Evolutionary conservation across 371 early-diverging fungal genomes (phyloP), one percentile per base, ranked within the genome.

Genomic region (Basidiobolus heterosporus): DNA sequence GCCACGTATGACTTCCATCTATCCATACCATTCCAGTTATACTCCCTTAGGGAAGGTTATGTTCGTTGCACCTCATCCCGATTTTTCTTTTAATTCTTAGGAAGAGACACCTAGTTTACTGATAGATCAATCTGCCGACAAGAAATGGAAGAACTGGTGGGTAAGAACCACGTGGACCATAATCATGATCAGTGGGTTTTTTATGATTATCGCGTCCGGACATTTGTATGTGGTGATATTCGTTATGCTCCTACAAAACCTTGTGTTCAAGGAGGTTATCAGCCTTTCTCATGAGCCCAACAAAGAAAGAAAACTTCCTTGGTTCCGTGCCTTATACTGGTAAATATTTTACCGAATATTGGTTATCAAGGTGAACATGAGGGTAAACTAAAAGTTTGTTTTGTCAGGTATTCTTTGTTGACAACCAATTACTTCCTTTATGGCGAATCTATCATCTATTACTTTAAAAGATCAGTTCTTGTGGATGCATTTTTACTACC

Each of bases 311-410:
- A 83, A 80, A 50, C 60, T 94, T 46, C 88, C 91, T 9, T 94
- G 89, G 92, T 80, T 87, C 58, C 74, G 92, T 38, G 76, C 88
- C 13, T 70, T 92, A 74, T 88, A 92, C 58, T 91, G 90, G 88
- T 86, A 82, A 47, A 54, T 36, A 9, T 43, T 18, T 9, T 3
- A 3, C n/a, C n/a, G n/a, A n/a, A n/a, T n/a, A n/a, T n/a, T n/a
- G n/a, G n/a, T n/a, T n/a, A n/a, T n/a, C 30, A 30, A 9, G 3
- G 5, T 3, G 30, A 30, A 30, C 3, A 30, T 3, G 30, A 30
- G 30, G 30, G 30, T 30, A 5, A 9, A 30, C 5, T 30, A 30
- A 30, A 5, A 9, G 3, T 30, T 3, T 9, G 9, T 30, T 30
- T 9, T 9, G 9, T 5, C 9, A 78, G 76, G 78, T 87, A 85